These are phyloP conservation scores for Cymbidium sinense DNA, from an alignment of 106 monocot genomes.

Conservation along the genomic window DNA sequence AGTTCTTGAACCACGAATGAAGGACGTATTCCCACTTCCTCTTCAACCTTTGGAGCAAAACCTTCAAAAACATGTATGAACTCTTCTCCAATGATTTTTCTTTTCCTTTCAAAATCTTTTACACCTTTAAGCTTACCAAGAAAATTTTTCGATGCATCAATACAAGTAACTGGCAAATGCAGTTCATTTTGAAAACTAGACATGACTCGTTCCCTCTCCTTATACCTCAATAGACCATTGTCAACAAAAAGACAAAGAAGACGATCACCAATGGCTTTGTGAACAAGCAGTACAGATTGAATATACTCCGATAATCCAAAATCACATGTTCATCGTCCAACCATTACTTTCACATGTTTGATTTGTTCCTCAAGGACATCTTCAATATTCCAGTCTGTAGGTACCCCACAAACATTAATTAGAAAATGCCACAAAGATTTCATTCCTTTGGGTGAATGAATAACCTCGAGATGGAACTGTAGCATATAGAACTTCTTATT, in stretches of 20 bases:
- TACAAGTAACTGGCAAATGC: slow-evolving; percentile 88
- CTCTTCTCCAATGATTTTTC: slow-evolving; percentile 92
- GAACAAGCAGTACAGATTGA: slow-evolving; percentile 89
- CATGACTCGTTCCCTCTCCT: slow-evolving; percentile 91
- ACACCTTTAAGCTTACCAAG: slow-evolving; percentile 82
- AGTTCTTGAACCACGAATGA: slow-evolving; percentile 82
- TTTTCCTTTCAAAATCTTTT: slow-evolving; percentile 81
- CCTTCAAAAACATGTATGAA: slow-evolving; percentile 87
- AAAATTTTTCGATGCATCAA: slow-evolving; percentile 84
- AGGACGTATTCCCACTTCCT: slow-evolving; percentile 66
- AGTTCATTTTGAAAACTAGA: slow-evolving; percentile 78
- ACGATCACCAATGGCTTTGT: slow-evolving; percentile 84
- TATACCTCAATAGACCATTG: slow-evolving; percentile 91
- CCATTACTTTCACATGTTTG: slow-evolving; percentile 49
- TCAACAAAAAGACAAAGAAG: slow-evolving; percentile 95
- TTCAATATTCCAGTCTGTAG: slow-evolving; percentile 93
- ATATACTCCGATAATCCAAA: slow-evolving; percentile 95
- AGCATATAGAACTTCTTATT: slow-evolving; percentile 59
- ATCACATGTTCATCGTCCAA: slow-evolving; percentile 91
- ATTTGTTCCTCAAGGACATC: slow-evolving; percentile 93
- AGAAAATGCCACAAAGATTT: slow-evolving; percentile 73
- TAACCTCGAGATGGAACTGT: slow-evolving; percentile 98
- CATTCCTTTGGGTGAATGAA: slow-evolving; percentile 89
- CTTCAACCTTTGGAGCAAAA: slow-evolving; percentile 77
- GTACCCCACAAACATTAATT: slow-evolving; percentile 72